Base-by-base conservation (phyloP, 495 filamentous ascomycete species). In the Trichocladium uniseriatum region DNA sequence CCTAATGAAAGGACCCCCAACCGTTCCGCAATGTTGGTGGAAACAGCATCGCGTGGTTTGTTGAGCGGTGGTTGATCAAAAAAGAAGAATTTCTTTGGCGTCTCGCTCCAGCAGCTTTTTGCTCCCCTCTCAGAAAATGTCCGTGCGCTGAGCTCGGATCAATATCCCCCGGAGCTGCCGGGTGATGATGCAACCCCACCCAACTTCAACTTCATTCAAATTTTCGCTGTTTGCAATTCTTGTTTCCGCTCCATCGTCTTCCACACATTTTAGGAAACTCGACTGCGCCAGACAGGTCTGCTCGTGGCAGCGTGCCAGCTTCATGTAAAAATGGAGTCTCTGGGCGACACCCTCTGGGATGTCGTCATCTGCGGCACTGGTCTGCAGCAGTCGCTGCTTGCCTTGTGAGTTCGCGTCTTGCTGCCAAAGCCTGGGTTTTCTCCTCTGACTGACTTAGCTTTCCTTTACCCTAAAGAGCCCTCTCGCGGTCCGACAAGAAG, bases 331-430 rank as follows among this genome's bases (percentile, higher is more conserved):
- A 95, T 94, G 88, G 87, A 94, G 56, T 80, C 84, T 39, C 73
- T 95, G 48, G 69, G 80, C 63, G 82, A 84, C 43, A 88, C 86
- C 27, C 69, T 75, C 39, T 98, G 94, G 94, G 92, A 98, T 71
- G 81, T 94, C 57, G 73, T 92, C 48, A 87, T 98, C 53, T 77
- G 80, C 52, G 94, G 94, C 54, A 98, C 92, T 43, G 92, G 89
- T 41, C 65, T 97, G 54, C 77, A 81, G 56, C 86, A 95, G 65
- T 96, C 90, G 38, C 81, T 98, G 45, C 79, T 98, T 54, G 91
- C 92, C 53, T 73, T 95, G 92, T 98, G 79, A 75, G 86, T 72
- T 68, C 43, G 24, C 41, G 41, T 51, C 27, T 16, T n/a, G 6
- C 29, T 27, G 16, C n/a, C 13, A 24, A 27, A 8, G 38, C 34